Evolutionary conservation across 2,329 filamentous ascomycete species (phyloP).

Genomic region (Talaromyces albobiverticillius): DNA sequence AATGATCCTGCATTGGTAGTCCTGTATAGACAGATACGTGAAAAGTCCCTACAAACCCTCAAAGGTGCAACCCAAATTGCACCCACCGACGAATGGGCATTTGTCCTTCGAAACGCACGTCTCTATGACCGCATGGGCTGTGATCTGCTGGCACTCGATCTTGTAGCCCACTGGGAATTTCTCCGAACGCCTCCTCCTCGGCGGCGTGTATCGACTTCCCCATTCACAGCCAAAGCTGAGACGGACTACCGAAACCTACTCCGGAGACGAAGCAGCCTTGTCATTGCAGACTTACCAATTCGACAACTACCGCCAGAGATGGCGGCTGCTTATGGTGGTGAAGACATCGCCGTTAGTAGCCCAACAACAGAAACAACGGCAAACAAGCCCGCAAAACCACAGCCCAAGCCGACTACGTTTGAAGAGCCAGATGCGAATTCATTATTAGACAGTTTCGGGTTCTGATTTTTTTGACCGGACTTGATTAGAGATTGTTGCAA

Average conservation of each 20-base stretch:
- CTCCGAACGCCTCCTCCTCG: constrained; percentile 23
- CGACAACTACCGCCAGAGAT: not conserved
- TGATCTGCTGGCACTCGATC: constrained; percentile 79
- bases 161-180: constrained; percentile 59
- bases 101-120: constrained; percentile 79
- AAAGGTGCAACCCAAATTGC: constrained; percentile 79
- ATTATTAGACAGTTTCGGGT: constrained; percentile 88
- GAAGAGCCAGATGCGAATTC: constrained; percentile 89
- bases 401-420: constrained; percentile 69
- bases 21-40: constrained; percentile 80
- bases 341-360: constrained; percentile 27
- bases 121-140: constrained; percentile 91
- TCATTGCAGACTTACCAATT: constrained; percentile 65
- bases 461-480: constrained; percentile 47
- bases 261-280: constrained; percentile 69
- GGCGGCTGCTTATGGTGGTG: not conserved
- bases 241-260: constrained; percentile 67
- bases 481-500: too few species aligned
- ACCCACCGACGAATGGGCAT: constrained; percentile 79
- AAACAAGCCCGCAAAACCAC: constrained; percentile 22
- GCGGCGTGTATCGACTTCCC: constrained; percentile 15
- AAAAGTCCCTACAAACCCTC: constrained; percentile 76
- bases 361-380: not conserved
- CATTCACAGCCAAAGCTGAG: constrained; percentile 26
- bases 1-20: constrained; percentile 89